Evolutionary conservation across 441 rosid genomes (phyloP), one percentile per base, ranked within the genome.

Genomic region (Pelargonium citronellum): DNA sequence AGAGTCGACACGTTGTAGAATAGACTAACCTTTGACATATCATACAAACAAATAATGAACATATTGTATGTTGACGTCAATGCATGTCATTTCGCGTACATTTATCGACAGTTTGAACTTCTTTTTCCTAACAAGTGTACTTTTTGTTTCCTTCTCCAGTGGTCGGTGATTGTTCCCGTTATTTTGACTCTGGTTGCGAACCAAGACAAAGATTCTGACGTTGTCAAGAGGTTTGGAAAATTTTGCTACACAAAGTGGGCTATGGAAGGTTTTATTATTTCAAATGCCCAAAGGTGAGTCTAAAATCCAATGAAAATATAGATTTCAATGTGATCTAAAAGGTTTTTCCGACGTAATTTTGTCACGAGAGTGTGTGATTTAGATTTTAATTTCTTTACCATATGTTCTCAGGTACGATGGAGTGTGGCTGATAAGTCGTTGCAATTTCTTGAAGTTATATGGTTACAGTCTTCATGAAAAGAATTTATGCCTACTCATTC

Each of bases 161-260:
- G 84, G 83, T 81, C 91, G 3, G 89, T 81, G 78, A 83, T 87
- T 76, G 77, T 85, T 68, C 91, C 91, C 1, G 88, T 87, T 69
- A 83, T 85, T 66, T 46, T 84, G 79, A 85, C 91, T 71, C 85
- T 87, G 53, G 53, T 84, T n/a, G 87, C 89, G 1, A 80, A 76
- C 57, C 89, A 87, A 78, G 87, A 84, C 20, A 81, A 43, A 69
- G 86, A 81, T 0, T 79, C 79, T 65, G 53, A 46, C 51, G 46
- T 76, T 68, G 75, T 78, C 71, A 84, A 73, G 69, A 75, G 73
- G 71, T 76, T 87, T 0, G 88, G 82, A 68, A 80, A 74, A 22
- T 77, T 85, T 9, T 84, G 83, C 66, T 87, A 84, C 79, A 82
- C 89, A 2, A 87, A 83, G 67, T 87, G 89, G 91, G 82, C 88